Percentiles rank a stretch among this genome's conserved stretches.
phyloP scores from a whole-genome alignment of 495 filamentous ascomycete genomes.

The Friedmanniomyces simplex region DNA sequence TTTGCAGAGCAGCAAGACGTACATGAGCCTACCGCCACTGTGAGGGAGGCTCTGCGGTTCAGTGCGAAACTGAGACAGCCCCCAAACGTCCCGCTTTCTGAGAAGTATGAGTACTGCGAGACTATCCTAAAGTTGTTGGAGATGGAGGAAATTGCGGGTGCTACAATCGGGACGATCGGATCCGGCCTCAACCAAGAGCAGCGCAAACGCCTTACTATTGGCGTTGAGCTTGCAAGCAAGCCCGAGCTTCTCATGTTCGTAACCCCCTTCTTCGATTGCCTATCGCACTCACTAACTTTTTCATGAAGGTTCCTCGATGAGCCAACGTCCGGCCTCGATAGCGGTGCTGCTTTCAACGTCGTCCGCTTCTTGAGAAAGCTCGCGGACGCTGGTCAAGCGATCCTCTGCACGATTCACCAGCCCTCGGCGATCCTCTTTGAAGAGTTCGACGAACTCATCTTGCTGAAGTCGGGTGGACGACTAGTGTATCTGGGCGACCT shows the following conservation, averaged over 20 bases:
- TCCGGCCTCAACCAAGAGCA: constrained; percentile 49
- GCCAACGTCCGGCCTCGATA: constrained; percentile 61
- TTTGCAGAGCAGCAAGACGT: constrained; percentile 55
- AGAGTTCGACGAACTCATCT: constrained; percentile 60
- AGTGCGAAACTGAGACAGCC: constrained; percentile 49
- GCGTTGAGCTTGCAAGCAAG: constrained; percentile 57
- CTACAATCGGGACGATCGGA: constrained; percentile 44
- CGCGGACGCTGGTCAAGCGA: constrained; percentile 54
- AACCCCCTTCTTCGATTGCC: no score
- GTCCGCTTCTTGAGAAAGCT: constrained; percentile 55
- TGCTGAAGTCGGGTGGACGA: constrained; percentile 59
- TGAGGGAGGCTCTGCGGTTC: constrained; percentile 53
- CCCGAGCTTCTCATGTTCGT: constrained; percentile 55
- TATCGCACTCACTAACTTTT: no score
- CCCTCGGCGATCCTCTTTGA: constrained; percentile 62
- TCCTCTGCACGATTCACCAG: constrained; percentile 69
- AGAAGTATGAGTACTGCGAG: constrained; percentile 52
- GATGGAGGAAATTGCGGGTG: constrained; percentile 41
- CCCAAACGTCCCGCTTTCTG: constrained; percentile 37
- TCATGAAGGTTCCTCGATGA: constrained; percentile 79
- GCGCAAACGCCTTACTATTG: constrained; percentile 56
- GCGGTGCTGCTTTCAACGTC: constrained; percentile 53
- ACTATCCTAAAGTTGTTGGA: constrained; percentile 50
- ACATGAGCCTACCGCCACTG: constrained; percentile 48
- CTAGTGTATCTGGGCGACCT: constrained; percentile 62